Evolutionary conservation across 2,329 filamentous ascomycete genomes (phyloP), one percentile per base, ranked within the genome.

Genomic region (Parasarocladium wereldwijsianum): DNA sequence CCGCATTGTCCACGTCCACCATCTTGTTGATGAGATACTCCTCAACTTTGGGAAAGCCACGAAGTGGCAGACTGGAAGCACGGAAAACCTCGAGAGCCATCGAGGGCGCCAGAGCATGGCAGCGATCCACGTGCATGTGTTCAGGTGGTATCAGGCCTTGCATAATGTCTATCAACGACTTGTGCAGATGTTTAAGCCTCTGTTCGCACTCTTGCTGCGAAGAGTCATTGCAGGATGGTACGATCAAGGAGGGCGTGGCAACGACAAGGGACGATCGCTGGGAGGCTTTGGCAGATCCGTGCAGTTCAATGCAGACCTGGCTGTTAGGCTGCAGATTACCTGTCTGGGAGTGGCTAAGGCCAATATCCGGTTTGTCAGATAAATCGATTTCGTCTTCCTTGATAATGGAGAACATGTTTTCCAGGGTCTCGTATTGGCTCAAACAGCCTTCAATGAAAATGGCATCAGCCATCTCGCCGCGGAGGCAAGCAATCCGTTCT

Each of bases 371-470:
- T n/a, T n/a, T n/a, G n/a, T n/a, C n/a, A n/a, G n/a, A n/a, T n/a
- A n/a, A n/a, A n/a, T n/a, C n/a, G n/a, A n/a, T n/a, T n/a, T n/a
- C n/a, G n/a, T n/a, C n/a, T 15, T 24, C 28, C 6, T 17, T 8
- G 12, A 15, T 17, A 10, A 16, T 20, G 4, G 16, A 24, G 42
- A 38, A 50, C 33, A 40, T 36, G 8, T 42, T 52, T 35, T 69
- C 64, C 12, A 68, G 47, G 8, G 62, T 57, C 33, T 72, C 66
- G 38, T 64, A 72, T 37, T 68, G 57, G 16, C 58, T 60, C 65
- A 73, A 72, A 54, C 71, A 76, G 11, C 76, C 59, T 35, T 76
- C 69, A 9, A 77, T 47, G 43, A 75, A 74, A 41, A 76, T 64
- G 32, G 66, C 60, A 40, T 76, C 70, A 17, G 66, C 57, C 49